Evolutionary conservation across 352 stramenopile species (phyloP), one percentile per base, ranked within the genome.

Genomic region (Ophiocytium majus): DNA sequence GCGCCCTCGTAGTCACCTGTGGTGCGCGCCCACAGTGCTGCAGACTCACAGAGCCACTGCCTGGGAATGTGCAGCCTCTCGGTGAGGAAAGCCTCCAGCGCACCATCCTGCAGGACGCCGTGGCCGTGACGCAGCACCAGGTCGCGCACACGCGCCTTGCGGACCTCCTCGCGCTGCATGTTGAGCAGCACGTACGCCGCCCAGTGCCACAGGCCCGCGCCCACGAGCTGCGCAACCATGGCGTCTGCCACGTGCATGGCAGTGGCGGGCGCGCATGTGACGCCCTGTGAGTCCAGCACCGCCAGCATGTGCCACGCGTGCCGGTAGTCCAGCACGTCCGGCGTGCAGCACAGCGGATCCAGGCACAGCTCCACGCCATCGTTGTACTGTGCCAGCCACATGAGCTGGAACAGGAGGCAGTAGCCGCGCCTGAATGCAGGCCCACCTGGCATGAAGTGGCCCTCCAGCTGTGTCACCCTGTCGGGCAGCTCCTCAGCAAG

Each of bases 71-170:
- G 32, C 35, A 78, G 35, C 57, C 28, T 23, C 32, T 78, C 66
- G 5, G 66, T 78, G 32, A 78, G 35, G 5, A 17, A 17, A 10
- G 10, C 32, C 32, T 35, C 32, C 32, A 78, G 32, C 35, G 66
- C 5, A 5, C 5, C 10, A 14, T 78, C 66, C 5, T 78, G 66
- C 35, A 78, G 66, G 5, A 78, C 32, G 5, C 5, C 35, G 35
- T 78, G 17, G 14, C 66, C 66, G 66, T 78, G 66, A 5, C 35
- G 66, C 35, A 78, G 35, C 66, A 78, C 66, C 32, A 78, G 66
- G 66, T 78, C 35, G 35, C 14, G 66, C 32, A 78, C 66, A 10
- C 32, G 35, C 32, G 32, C 5, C 5, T 14, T 78, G 5, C 66
- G 5, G 35, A 78, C 35, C 14, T 78, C 5, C 66, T 43, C 32